A percentile compares a stretch with the other conserved stretches of the same genome.
Evolutionary conservation across 768 basidiomycete genomes (phyloP).

Genomic region (Basidioascus undulatus): DNA sequence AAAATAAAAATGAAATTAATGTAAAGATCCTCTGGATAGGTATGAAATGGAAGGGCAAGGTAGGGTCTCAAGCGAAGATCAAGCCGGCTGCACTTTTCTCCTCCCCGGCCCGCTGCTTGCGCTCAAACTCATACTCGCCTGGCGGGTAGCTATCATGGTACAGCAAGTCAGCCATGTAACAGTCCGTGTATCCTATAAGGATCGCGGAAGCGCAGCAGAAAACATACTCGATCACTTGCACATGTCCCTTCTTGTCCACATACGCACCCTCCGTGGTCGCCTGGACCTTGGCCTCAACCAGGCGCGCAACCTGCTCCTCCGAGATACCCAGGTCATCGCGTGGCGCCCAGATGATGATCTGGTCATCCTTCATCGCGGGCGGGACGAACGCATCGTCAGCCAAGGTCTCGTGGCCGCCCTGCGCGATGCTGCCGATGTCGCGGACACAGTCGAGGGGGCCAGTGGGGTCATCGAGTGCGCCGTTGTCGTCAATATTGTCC

Average conservation of each 20-base stretch:
- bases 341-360: constrained; percentile 67
- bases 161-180: no score
- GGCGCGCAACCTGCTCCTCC: constrained; percentile 33
- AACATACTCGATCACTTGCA: no score
- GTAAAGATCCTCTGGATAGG: no score
- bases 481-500: constrained; percentile 3
- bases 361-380: constrained; percentile 40
- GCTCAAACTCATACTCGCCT: no score
- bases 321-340: constrained; percentile 42
- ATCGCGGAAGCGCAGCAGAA: no score
- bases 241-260: constrained; percentile 12
- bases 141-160: no score
- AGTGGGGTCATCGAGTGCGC: constrained; percentile 10
- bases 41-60: no score
- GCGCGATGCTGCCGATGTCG: not conserved
- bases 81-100: no score
- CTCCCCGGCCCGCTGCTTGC: no score
- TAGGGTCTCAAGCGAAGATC: no score
- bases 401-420: constrained; percentile 13
- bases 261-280: constrained; percentile 28
- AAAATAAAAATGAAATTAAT: no score
- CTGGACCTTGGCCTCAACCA: constrained; percentile 28
- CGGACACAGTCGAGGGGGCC: constrained; percentile 1
- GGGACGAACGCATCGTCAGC: constrained; percentile 40
- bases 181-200: no score